Evolutionary conservation across 2,329 filamentous ascomycete genomes (phyloP).

Genomic region (Aspergillus sojae): DNA sequence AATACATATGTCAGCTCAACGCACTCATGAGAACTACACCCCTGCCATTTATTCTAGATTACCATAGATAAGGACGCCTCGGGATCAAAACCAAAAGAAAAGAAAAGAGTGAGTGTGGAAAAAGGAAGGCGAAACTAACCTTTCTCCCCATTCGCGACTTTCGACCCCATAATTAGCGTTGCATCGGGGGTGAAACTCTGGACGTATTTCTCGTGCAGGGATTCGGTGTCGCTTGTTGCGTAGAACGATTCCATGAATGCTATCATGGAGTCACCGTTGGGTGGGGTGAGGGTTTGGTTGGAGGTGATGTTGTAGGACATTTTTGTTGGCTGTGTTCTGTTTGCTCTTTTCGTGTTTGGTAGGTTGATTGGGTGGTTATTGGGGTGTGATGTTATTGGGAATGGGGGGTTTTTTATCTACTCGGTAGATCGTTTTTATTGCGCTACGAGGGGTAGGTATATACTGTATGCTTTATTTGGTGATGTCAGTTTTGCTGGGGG

Average conservation of each 20-base stretch:
- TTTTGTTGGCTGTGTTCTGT: constrained; percentile 1
- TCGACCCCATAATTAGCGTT: constrained; percentile 42
- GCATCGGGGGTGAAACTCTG: constrained; percentile 38
- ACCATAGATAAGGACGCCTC: too few species aligned
- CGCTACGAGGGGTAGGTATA: not conserved
- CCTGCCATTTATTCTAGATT: too few species aligned
- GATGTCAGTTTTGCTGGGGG: constrained; percentile 2
- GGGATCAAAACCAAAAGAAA: too few species aligned
- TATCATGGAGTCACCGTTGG: constrained; percentile 28
- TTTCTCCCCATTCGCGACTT: constrained; percentile 33
- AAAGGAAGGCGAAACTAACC: constrained; percentile 24
- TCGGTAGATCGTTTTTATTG: not conserved
- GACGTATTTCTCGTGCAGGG: constrained; percentile 38
- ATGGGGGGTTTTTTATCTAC: not conserved
- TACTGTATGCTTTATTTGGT: not conserved
- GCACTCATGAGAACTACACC: too few species aligned
- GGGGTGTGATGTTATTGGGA: too few species aligned
- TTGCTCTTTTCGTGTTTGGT: too few species aligned
- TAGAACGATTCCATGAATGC: constrained; percentile 42
- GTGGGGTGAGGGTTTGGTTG: constrained; percentile 28
- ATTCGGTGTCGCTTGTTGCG: constrained; percentile 38
- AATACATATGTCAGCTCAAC: too few species aligned
- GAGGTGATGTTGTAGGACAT: constrained; percentile 36
- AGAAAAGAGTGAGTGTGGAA: too few species aligned
- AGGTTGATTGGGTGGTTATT: too few species aligned